phyloP scores from a whole-genome alignment of 1,139 yeast species.

The Geotrichum klebahnii region DNA sequence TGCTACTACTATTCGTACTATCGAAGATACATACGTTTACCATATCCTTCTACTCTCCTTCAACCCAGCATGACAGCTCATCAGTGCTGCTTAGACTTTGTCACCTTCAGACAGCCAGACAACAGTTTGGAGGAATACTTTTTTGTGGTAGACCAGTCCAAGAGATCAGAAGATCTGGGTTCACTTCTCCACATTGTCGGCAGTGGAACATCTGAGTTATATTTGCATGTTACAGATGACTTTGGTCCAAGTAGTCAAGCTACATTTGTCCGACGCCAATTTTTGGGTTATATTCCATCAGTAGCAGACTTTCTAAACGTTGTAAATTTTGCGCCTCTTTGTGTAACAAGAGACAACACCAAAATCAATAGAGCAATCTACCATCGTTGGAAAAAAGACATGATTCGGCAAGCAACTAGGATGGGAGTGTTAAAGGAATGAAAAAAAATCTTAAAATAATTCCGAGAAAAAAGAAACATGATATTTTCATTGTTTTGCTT shows the following conservation, averaged over 20 bases:
- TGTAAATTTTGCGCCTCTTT: constrained; percentile 18
- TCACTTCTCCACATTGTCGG: constrained; percentile 21
- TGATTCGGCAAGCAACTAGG: constrained; percentile 15
- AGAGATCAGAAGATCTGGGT: constrained; percentile 16
- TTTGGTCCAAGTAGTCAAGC: constrained; percentile 14
- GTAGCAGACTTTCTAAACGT: constrained; percentile 14
- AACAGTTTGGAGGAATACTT: constrained; percentile 17
- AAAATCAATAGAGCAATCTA: constrained; percentile 18
- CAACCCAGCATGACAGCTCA: no score
- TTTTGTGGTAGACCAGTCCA: constrained; percentile 17
- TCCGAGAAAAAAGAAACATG: no score
- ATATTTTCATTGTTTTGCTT: no score
- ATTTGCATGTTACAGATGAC: constrained; percentile 14
- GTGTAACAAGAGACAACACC: constrained; percentile 17
- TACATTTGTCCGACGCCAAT: constrained; percentile 13
- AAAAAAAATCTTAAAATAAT: not conserved
- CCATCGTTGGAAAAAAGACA: constrained; percentile 20
- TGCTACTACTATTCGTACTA: no score
- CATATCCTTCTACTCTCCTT: no score
- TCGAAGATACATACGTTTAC: no score
- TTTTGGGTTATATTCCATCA: constrained; percentile 16
- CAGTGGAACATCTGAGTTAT: constrained; percentile 18
- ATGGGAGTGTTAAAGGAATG: constrained; percentile 9
- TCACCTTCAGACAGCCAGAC: constrained; percentile 13
- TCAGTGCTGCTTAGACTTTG: constrained; percentile 11